Evolutionary conservation across 306 rosid species (phyloP).

Genomic region (Castanea sativa): DNA sequence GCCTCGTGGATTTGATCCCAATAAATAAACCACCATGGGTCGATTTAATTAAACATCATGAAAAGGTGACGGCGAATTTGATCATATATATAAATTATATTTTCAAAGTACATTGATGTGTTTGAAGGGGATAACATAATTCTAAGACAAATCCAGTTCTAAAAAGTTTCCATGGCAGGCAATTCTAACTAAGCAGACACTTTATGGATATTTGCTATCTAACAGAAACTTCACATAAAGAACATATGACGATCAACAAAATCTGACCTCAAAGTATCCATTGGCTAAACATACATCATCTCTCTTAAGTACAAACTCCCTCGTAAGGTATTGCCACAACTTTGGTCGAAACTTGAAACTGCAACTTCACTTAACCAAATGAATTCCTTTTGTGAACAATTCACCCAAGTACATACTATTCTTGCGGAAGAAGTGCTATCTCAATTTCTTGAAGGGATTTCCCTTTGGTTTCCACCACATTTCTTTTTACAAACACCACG

Average conservation of each 20-base stretch:
- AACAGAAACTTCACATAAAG: not conserved
- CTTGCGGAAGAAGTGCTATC: conserved; percentile 91
- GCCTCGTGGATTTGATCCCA: not conserved
- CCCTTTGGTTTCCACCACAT: conserved; percentile 95
- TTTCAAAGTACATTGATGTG: too few species aligned
- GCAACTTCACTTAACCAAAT: conserved; percentile 10
- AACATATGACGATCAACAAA: not conserved
- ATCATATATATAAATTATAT: too few species aligned
- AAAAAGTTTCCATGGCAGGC: not conserved
- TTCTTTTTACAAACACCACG: conserved; percentile 75
- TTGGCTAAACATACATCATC: not conserved
- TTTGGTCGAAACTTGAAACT: not conserved
- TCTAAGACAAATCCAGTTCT: too few species aligned
- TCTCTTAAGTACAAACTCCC: not conserved
- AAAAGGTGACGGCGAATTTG: too few species aligned
- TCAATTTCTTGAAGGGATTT: conserved; percentile 96
- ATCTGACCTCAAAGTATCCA: not conserved
- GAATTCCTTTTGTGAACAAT: conserved; percentile 9
- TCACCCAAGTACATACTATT: conserved; percentile 34
- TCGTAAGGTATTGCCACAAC: not conserved
- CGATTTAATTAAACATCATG: too few species aligned
- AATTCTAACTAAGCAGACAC: not conserved
- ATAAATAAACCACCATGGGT: not conserved
- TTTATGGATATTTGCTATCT: not conserved
- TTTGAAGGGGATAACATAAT: too few species aligned